These are phyloP conservation scores for Crithidia thermophila DNA, from an alignment of 208 protist species.

Conservation along the genomic window DNA sequence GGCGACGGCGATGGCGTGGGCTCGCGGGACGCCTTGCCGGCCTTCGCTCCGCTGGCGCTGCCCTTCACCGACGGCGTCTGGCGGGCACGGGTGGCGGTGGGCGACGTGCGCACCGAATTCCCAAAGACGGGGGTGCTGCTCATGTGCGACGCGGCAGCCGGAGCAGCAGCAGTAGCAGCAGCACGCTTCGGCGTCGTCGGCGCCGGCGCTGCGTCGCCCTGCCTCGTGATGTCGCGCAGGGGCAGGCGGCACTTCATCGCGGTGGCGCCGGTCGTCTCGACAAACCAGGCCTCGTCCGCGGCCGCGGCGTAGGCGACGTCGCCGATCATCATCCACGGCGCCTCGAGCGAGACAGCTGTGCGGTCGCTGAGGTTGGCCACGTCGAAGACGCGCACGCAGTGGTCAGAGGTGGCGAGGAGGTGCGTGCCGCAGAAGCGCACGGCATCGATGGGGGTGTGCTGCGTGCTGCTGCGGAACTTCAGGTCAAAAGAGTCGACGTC, in stretches of 20 bases:
- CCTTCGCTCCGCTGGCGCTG: not conserved
- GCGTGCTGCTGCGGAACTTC: constrained; percentile 51
- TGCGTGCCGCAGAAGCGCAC: constrained; percentile 71
- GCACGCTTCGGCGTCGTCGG: too few species aligned
- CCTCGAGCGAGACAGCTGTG: constrained; percentile 33
- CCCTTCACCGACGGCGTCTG: not conserved
- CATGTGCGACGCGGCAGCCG: too few species aligned
- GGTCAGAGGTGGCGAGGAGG: constrained; percentile 63
- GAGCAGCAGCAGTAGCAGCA: too few species aligned
- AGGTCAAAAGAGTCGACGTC: constrained; percentile 64
- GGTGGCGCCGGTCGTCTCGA: constrained; percentile 55
- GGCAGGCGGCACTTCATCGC: constrained; percentile 49
- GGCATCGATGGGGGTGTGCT: constrained; percentile 61
- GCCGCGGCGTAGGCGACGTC: constrained; percentile 66
- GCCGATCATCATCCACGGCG: constrained; percentile 74
- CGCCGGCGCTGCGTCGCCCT: not conserved
- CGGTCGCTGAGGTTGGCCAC: constrained; percentile 48
- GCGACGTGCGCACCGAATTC: constrained; percentile 4
- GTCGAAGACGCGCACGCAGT: constrained; percentile 57
- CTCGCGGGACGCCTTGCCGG: not conserved
- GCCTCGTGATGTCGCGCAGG: constrained; percentile 16
- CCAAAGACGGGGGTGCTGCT: constrained; percentile 15
- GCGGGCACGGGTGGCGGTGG: not conserved
- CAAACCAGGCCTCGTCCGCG: constrained; percentile 69
- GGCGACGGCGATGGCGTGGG: constrained; percentile 1